Evolutionary conservation across 192 early-diverging fungal genomes (phyloP), one percentile per base, ranked within the genome.

Genomic region (Backusella mclennaniae): DNA sequence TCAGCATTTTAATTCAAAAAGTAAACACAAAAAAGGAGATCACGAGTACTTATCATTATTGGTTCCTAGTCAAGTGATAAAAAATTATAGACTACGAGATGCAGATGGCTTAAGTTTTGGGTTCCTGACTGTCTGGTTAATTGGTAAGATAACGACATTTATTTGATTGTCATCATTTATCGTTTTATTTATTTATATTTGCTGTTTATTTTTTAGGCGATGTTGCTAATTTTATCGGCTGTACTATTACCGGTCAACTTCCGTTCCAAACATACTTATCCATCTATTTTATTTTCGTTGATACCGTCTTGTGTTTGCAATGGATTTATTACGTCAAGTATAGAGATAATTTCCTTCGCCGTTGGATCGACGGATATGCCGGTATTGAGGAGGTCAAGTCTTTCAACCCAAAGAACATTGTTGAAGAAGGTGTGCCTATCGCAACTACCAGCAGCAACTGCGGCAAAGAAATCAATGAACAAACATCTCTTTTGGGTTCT

Each of bases 161-260:
- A 21, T 39, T 52, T 23, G 31, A 33, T 35, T 14, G 38, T 44
- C 19, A 36, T 33, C 31, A 26, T 26, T 14, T 63, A 44, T 56
- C 6, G 6, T 12, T 33, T 33, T 56, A 4, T 63, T 53, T 59
- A 19, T 59, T 63, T 63, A 63, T 63, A 63, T 63, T 63, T 53
- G 36, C 5, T 49, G 19, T 53, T 53, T 53, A 7, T 53, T 29
- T 63, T 53, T 29, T 79, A 83, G 93, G 93, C 36, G 94, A 95
- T 76, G 39, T 91, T 53, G 85, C 88, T 77, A 94, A 93, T 76
- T 78, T 94, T 8, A 78, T 91, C 53, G 94, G 94, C 21, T 90
- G 92, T 19, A 71, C 91, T 11, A 76, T 91, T 21, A 90, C 92
- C 44, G 71, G 87, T 7, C 94, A 94, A 77, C 88, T 90, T 33